Conservation (phyloP, 371 early-diverging fungal species). For the Thermomucor indicae-seudaticae region DNA sequence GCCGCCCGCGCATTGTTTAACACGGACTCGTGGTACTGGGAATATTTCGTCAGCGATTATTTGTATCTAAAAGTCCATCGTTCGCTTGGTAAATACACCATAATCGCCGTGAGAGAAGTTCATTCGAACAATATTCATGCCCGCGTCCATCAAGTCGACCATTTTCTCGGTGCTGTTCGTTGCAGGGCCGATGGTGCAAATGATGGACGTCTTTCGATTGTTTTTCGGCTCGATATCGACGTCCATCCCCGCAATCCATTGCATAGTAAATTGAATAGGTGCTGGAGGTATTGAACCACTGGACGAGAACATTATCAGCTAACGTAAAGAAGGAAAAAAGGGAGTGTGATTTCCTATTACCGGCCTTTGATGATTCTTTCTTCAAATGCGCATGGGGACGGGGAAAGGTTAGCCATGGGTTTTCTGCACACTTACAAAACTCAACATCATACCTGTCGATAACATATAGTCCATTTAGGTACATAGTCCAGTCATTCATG, state of each 20-base stretch:
- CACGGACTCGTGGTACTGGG: slow-evolving; percentile 76
- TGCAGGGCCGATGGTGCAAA: slow-evolving; percentile 82
- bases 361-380: neutral
- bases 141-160: slow-evolving; percentile 78
- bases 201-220: slow-evolving; percentile 78
- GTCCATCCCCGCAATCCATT: slow-evolving; percentile 72
- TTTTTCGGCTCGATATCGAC: slow-evolving; percentile 58
- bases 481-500: no score
- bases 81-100: slow-evolving; percentile 30
- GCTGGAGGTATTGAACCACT: slow-evolving; percentile 7
- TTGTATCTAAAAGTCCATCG: neutral
- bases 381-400: no score
- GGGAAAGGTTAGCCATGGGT: slow-evolving; percentile 1
- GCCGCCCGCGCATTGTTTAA: slow-evolving; percentile 73
- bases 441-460: no score
- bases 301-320: neutral
- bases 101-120: slow-evolving; percentile 93
- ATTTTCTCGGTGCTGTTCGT: slow-evolving; percentile 77
- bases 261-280: slow-evolving; percentile 29
- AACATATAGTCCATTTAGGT: no score
- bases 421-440: no score
- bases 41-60: neutral
- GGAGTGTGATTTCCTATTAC: neutral
- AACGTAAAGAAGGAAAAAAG: slow-evolving; percentile 3
- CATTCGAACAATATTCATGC: slow-evolving; percentile 95